phyloP scores from a whole-genome alignment of 106 monocot genomes.

The Dioscorea dumetorum region DNA sequence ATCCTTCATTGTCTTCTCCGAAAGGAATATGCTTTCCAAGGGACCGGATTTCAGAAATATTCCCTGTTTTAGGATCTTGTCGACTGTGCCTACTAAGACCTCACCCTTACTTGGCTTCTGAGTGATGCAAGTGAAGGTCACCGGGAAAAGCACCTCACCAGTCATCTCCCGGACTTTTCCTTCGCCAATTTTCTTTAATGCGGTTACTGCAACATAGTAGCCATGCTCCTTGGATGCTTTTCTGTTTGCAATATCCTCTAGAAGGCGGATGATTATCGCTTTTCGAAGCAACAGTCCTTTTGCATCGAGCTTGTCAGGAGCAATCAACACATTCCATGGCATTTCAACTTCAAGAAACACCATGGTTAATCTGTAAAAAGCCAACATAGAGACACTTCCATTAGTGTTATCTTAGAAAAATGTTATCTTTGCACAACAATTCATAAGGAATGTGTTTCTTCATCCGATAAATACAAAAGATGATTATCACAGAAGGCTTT shows the following conservation, averaged over 20 bases:
- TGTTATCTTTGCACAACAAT: too few species aligned
- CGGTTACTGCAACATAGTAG: slow-evolving; percentile 53
- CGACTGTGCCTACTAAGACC: slow-evolving; percentile 52
- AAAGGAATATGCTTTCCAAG: slow-evolving; percentile 51
- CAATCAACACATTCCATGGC: slow-evolving; percentile 51
- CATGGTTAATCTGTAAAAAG: slow-evolving; percentile 25
- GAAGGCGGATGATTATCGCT: slow-evolving; percentile 52
- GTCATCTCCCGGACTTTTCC: slow-evolving; percentile 53
- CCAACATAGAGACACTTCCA: neutral
- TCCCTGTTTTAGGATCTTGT: slow-evolving; percentile 66
- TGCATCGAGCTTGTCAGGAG: slow-evolving; percentile 44
- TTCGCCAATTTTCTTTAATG: slow-evolving; percentile 41
- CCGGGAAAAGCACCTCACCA: slow-evolving; percentile 68
- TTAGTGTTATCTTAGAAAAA: too few species aligned
- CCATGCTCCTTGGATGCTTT: slow-evolving; percentile 70
- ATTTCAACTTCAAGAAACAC: slow-evolving; percentile 82
- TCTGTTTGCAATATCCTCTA: slow-evolving; percentile 53
- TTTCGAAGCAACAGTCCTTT: slow-evolving; percentile 53
- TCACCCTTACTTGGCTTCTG: slow-evolving; percentile 66
- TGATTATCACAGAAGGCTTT: too few species aligned
- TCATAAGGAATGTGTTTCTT: too few species aligned
- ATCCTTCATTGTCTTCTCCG: slow-evolving; percentile 51
- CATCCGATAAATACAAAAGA: too few species aligned
- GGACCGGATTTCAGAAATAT: slow-evolving; percentile 65
- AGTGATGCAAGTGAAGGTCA: slow-evolving; percentile 54